Evolutionary conservation across 257 asterid genomes (phyloP).

Genomic region (Ligustrum vulgare): DNA sequence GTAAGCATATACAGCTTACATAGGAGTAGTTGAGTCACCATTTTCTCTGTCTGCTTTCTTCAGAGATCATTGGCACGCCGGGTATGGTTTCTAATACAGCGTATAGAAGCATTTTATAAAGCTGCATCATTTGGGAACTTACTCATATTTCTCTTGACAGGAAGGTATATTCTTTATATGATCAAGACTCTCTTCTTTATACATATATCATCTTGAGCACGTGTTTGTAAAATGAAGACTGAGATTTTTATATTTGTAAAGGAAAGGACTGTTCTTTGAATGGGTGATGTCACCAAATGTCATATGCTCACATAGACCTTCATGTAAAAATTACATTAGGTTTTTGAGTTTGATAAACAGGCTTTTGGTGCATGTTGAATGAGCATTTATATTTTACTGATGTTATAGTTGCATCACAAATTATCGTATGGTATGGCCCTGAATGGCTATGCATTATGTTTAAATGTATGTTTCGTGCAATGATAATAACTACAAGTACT

Average conservation of each 20-base stretch:
- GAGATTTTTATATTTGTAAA: constrained; percentile 3
- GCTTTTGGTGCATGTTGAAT: not conserved
- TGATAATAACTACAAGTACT: not conserved
- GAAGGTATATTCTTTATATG: constrained; percentile 53
- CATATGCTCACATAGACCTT: not conserved
- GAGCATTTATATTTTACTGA: not conserved
- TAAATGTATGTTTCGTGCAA: not conserved
- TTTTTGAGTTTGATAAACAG: not conserved
- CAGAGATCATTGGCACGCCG: constrained; percentile 88
- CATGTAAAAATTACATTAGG: not conserved
- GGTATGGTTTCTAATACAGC: constrained; percentile 76
- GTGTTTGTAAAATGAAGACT: not conserved
- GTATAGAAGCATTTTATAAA: constrained; percentile 80
- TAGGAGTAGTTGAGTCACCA: constrained; percentile 4
- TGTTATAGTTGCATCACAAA: not conserved
- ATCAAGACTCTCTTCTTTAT: not conserved
- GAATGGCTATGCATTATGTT: not conserved
- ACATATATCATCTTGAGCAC: not conserved
- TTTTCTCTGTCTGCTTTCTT: not conserved
- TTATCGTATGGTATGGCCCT: not conserved
- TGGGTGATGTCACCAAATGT: not conserved
- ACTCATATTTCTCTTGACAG: constrained; percentile 82
- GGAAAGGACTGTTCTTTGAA: not conserved
- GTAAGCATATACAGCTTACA: not conserved
- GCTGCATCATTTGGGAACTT: constrained; percentile 90